Evolutionary conservation across 2,329 filamentous ascomycete genomes (phyloP).

Genomic region (Botrytis medusae): DNA sequence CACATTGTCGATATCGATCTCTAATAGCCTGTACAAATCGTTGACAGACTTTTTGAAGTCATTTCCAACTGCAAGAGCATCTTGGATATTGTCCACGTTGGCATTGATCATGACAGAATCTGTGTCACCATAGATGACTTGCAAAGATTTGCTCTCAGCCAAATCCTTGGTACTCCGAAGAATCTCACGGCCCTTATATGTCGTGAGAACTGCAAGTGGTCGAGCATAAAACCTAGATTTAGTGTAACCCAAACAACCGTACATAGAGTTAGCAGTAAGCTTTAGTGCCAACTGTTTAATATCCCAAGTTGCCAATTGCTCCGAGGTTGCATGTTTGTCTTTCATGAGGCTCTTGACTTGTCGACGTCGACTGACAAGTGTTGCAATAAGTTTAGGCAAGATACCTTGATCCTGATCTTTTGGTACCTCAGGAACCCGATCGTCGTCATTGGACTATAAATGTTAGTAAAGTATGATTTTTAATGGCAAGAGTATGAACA

Average conservation of each 20-base stretch:
- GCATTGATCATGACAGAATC: constrained; percentile 99
- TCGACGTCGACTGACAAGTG: constrained; percentile 81
- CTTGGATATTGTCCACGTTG: constrained; percentile 88
- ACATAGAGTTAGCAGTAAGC: constrained; percentile 99
- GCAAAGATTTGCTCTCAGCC: constrained; percentile 84
- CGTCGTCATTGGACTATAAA: constrained; percentile 70
- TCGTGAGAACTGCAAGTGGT: constrained; percentile 91
- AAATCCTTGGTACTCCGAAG: constrained; percentile 92
- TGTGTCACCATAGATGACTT: constrained; percentile 98
- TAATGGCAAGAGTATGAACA: constrained; percentile 39
- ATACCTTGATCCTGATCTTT: constrained; percentile 77
- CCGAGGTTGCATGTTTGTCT: constrained; percentile 77
- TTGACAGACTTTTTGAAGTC: constrained; percentile 97
- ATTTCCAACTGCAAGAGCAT: constrained; percentile 85
- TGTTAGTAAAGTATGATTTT: constrained; percentile 24
- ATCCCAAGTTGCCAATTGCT: constrained; percentile 92
- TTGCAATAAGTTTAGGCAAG: constrained; percentile 85
- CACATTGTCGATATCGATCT: constrained; percentile 98
- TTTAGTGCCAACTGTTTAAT: constrained; percentile 97
- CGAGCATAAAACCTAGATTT: constrained; percentile 97
- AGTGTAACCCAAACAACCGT: constrained; percentile 94
- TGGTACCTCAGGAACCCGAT: constrained; percentile 86
- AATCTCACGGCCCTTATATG: constrained; percentile 97
- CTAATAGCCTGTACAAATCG: constrained; percentile 84
- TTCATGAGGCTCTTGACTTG: constrained; percentile 98